Evolutionary conservation across 352 stramenopile genomes (phyloP).

Genomic region (Phytophthora ramorum): DNA sequence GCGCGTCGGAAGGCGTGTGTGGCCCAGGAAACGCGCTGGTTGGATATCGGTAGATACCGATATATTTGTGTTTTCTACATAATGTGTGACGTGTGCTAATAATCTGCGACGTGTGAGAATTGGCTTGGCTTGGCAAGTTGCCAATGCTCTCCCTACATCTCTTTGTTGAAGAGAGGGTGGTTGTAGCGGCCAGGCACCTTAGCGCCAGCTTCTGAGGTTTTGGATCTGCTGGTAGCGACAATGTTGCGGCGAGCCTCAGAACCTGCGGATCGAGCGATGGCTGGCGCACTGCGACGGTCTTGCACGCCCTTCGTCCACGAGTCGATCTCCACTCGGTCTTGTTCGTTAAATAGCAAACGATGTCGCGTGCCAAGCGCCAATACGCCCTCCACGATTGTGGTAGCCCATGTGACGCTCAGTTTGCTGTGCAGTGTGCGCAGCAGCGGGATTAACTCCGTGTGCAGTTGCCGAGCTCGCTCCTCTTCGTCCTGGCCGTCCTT

Average conservation of each 20-base stretch:
- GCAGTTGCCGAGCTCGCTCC: slow-evolving; percentile 20
- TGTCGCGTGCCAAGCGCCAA: slow-evolving; percentile 59
- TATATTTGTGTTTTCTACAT: slow-evolving; percentile 1
- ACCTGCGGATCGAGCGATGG: slow-evolving; percentile 41
- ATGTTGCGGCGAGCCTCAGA: slow-evolving; percentile 80
- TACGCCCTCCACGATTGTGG: slow-evolving; percentile 65
- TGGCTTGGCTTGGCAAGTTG: slow-evolving; percentile 4
- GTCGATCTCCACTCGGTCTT: slow-evolving; percentile 62
- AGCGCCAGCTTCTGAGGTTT: slow-evolving; percentile 61
- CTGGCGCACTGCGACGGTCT: slow-evolving; percentile 52
- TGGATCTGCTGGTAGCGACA: slow-evolving; percentile 38
- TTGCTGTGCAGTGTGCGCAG: slow-evolving; percentile 69
- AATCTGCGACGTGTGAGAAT: slow-evolving; percentile 10
- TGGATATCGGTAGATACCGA: slow-evolving; percentile 1
- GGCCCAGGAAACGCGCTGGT: slow-evolving; percentile 21
- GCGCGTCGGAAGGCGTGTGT: slow-evolving; percentile 11
- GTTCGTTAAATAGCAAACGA: slow-evolving; percentile 58
- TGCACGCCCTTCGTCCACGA: slow-evolving; percentile 70
- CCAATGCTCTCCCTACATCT: slow-evolving; percentile 29
- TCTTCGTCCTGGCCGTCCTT: slow-evolving; percentile 19
- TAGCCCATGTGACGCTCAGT: slow-evolving; percentile 60
- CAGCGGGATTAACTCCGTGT: slow-evolving; percentile 61
- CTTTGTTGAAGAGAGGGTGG: slow-evolving; percentile 82
- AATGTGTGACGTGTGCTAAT: slow-evolving; percentile 9
- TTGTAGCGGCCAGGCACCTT: slow-evolving; percentile 68